Conservation (phyloP, 2,329 filamentous ascomycete genomes). For the Saccharata proteae region DNA sequence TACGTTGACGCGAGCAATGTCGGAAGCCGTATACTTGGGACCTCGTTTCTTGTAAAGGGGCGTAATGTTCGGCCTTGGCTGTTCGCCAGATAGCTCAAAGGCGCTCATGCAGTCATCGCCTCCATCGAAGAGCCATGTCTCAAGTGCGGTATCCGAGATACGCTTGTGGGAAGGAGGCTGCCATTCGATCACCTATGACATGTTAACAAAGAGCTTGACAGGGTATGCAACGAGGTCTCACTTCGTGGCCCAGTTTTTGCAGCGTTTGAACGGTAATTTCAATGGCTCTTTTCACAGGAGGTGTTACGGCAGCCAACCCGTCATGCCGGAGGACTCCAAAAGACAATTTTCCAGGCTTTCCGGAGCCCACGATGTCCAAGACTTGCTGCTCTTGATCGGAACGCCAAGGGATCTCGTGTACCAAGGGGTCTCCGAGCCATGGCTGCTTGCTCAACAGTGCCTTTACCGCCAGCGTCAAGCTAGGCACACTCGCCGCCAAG, state of each 20-base stretch:
- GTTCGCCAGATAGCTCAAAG: constrained; percentile 22
- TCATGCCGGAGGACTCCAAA: constrained; percentile 15
- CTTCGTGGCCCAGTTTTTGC: constrained; percentile 17
- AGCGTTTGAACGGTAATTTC: constrained; percentile 16
- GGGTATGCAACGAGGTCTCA: constrained; percentile 1
- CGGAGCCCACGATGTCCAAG: constrained; percentile 50
- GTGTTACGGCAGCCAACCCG: constrained; percentile 2
- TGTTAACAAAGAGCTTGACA: background rate
- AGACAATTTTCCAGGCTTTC: constrained; percentile 19
- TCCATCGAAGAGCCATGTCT: constrained; percentile 21
- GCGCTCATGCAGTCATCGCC: constrained; percentile 19
- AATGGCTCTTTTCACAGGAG: constrained; percentile 17
- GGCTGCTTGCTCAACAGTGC: constrained; percentile 46
- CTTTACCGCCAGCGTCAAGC: constrained; percentile 44
- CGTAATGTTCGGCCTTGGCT: constrained; percentile 16
- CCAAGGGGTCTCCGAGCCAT: constrained; percentile 55
- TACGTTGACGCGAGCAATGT: constrained; percentile 18
- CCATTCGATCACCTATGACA: constrained; percentile 11
- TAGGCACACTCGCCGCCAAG: constrained; percentile 43
- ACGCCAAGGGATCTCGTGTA: constrained; percentile 53
- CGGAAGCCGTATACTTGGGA: constrained; percentile 12
- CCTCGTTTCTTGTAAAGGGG: background rate
- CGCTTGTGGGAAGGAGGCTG: constrained; percentile 6
- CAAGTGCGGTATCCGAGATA: constrained; percentile 5
- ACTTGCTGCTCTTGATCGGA: constrained; percentile 31